Conservation (phyloP, 2,329 filamentous ascomycete genomes). For the Colletotrichum eleusines region DNA sequence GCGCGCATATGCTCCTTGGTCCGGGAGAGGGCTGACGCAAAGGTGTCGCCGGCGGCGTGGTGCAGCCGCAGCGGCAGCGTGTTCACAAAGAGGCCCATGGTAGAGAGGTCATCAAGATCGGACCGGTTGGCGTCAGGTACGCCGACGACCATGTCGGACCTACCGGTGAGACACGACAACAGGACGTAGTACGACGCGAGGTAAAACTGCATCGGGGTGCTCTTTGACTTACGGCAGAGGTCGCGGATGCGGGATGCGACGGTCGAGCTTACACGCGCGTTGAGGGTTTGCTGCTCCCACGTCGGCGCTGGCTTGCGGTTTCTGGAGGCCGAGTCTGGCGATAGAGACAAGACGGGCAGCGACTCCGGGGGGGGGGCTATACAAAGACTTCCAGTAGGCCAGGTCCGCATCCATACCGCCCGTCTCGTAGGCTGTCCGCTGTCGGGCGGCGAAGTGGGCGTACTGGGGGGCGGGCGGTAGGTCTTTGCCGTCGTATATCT, state of each 20-base stretch:
- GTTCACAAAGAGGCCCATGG: constrained; percentile 62
- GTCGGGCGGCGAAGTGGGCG: constrained; percentile 51
- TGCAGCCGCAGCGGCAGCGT: constrained; percentile 59
- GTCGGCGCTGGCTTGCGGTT: background rate
- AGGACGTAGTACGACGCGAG: constrained; percentile 51
- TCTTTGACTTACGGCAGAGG: background rate
- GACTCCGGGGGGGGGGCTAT: background rate
- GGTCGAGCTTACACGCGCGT: background rate
- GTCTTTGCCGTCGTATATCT: constrained; percentile 13
- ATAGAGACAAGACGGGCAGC: background rate
- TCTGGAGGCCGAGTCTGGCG: background rate
- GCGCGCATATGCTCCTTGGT: background rate
- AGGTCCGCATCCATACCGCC: constrained; percentile 44
- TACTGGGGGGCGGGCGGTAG: constrained; percentile 45
- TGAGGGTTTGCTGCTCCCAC: constrained; percentile 9
- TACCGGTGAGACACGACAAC: background rate
- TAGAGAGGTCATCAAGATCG: constrained; percentile 49
- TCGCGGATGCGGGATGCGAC: constrained; percentile 14
- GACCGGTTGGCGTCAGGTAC: constrained; percentile 60
- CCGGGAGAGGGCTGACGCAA: background rate
- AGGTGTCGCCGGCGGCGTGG: constrained; percentile 1
- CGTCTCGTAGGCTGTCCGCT: constrained; percentile 48
- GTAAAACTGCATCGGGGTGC: constrained; percentile 59
- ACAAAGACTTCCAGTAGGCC: constrained; percentile 41
- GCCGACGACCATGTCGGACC: constrained; percentile 60